These are phyloP conservation scores for Aspergillus taichungensis DNA, from an alignment of 495 filamentous ascomycete genomes.

Conservation along the genomic window DNA sequence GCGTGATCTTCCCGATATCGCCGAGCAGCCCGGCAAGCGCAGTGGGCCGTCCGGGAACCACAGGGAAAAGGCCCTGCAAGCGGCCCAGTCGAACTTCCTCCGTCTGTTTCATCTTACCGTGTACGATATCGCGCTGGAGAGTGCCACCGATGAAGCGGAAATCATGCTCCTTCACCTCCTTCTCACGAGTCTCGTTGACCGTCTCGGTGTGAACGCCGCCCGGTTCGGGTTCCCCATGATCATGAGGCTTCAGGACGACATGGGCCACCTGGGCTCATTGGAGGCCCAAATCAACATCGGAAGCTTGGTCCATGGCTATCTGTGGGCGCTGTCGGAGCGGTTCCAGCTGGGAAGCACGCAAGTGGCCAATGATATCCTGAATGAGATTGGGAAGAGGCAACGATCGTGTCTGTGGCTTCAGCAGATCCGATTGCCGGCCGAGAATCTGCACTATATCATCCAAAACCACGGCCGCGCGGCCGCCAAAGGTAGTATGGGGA, in stretches of 20 bases:
- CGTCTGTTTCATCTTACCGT: conserved; percentile 78
- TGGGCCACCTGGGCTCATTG: conserved; percentile 43
- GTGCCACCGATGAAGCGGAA: conserved; percentile 58
- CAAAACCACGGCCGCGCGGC: conserved; percentile 14
- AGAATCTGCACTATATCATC: conserved; percentile 39
- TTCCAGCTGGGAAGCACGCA: conserved; percentile 65
- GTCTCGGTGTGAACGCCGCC: conserved; percentile 77
- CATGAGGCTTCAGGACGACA: conserved; percentile 75
- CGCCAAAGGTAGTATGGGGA: conserved; percentile 4
- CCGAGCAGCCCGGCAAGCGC: conserved; percentile 45
- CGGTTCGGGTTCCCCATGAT: conserved; percentile 79
- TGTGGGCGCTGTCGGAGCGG: conserved; percentile 66
- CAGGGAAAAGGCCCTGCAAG: conserved; percentile 48
- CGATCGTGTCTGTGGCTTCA: conserved; percentile 68
- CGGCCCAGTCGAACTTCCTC: conserved; percentile 59
- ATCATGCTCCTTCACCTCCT: conserved; percentile 68
- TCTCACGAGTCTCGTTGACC: conserved; percentile 58
- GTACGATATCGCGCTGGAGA: conserved; percentile 75
- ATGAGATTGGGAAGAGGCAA: conserved; percentile 65
- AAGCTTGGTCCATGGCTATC: conserved; percentile 78
- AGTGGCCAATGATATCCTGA: conserved; percentile 59
- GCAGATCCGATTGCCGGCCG: conserved; percentile 47
- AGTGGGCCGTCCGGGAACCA: conserved; percentile 46
- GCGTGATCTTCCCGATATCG: conserved; percentile 17
- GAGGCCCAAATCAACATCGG: conserved; percentile 65